These are phyloP conservation scores for Zymoseptoria tritici DNA, from an alignment of 2,329 filamentous ascomycete species.

Conservation along the genomic window DNA sequence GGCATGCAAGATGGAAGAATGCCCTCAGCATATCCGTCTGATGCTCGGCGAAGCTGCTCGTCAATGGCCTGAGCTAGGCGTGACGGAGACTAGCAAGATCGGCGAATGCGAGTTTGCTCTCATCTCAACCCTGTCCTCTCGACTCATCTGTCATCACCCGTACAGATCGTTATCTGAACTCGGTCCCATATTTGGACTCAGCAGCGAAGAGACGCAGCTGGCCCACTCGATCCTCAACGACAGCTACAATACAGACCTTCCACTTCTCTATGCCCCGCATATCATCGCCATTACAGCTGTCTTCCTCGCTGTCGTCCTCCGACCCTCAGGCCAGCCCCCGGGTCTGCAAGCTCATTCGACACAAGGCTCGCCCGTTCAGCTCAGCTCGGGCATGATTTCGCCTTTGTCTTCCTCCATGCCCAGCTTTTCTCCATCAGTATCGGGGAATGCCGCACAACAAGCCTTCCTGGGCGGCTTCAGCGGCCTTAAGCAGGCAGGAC, in stretches of 20 bases:
- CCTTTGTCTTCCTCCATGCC: conserved; percentile 8
- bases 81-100: conserved; percentile 71
- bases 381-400: conserved; percentile 20
- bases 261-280: conserved; percentile 77
- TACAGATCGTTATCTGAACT: conserved; percentile 73
- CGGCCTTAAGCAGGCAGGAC: conserved; percentile 31
- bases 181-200: conserved; percentile 60
- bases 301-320: conserved; percentile 73
- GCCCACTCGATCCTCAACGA: conserved; percentile 85
- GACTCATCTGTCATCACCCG: conserved; percentile 84
- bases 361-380: conserved; percentile 8
- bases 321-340: conserved; percentile 49
- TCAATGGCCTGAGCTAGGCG: conserved; percentile 73
- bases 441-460: conserved; percentile 27
- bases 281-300: conserved; percentile 81
- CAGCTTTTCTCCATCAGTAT: conserved; percentile 17
- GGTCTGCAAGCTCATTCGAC: conserved; percentile 38
- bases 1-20: conserved; percentile 97
- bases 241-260: conserved; percentile 86
- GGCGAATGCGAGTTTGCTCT: conserved; percentile 92
- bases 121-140: conserved; percentile 83
- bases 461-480: conserved; percentile 27
- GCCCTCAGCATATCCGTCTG: conserved; percentile 88
- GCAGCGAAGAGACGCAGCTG: conserved; percentile 69
- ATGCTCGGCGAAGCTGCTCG: conserved; percentile 79